Evolutionary conservation across 768 basidiomycete genomes (phyloP).

Genomic region (Antrodiella citrinella): DNA sequence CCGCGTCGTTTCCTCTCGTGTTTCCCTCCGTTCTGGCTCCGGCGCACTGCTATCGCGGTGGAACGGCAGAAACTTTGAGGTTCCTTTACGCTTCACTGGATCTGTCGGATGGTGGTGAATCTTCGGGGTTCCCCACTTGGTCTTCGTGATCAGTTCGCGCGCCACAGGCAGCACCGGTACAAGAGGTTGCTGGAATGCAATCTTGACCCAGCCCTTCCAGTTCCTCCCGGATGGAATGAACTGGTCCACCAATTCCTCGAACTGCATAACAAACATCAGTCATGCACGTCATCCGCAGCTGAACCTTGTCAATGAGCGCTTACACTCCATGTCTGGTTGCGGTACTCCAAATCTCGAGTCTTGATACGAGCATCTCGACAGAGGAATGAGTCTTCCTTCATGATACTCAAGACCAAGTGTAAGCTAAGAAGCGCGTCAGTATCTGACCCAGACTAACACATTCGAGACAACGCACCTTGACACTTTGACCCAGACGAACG

Average conservation of each 20-base stretch:
- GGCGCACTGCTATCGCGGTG: not conserved
- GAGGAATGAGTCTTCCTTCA: slow-evolving; percentile 79
- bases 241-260: slow-evolving; percentile 72
- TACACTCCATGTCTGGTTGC: slow-evolving; percentile 79
- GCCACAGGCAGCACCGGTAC: slow-evolving; percentile 74
- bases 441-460: slow-evolving; percentile 11
- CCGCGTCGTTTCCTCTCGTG: not conserved
- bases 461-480: slow-evolving; percentile 46
- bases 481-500: slow-evolving; percentile 72
- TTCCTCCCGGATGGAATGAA: slow-evolving; percentile 73
- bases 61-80: not conserved
- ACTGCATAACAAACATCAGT: slow-evolving; percentile 45
- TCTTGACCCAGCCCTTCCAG: slow-evolving; percentile 78
- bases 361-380: slow-evolving; percentile 72
- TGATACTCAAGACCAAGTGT: slow-evolving; percentile 66
- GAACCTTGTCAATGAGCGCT: slow-evolving; percentile 28
- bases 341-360: slow-evolving; percentile 74
- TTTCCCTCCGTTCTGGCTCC: too few relatives aligned
- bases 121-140: slow-evolving; percentile 54
- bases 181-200: slow-evolving; percentile 74
- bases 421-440: slow-evolving; percentile 34
- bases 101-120: slow-evolving; percentile 2
- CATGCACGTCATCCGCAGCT: too few relatives aligned
- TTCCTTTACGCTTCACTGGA: not conserved
- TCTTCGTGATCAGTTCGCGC: slow-evolving; percentile 70